phyloP scores from a whole-genome alignment of 495 filamentous ascomycete species.

The Talaromyces trachyspermus region DNA sequence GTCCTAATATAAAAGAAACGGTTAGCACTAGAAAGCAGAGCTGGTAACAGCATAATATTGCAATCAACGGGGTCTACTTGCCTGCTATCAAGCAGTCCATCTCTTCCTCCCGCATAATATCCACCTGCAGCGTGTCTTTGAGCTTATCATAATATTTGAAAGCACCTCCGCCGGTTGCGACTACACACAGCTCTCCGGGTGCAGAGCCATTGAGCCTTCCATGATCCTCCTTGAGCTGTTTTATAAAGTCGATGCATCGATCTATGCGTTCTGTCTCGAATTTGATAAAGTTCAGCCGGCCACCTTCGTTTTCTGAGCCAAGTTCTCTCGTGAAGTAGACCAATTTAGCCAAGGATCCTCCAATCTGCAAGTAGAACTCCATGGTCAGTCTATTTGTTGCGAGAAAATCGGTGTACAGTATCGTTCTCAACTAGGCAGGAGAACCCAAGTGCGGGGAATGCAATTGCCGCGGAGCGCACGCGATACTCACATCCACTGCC shows the following conservation, averaged over 20 bases:
- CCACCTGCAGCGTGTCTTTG: constrained; percentile 68
- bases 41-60: neutral
- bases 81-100: constrained; percentile 98
- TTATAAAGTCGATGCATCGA: constrained; percentile 84
- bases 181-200: constrained; percentile 66
- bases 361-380: constrained; percentile 54
- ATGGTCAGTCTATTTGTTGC: neutral
- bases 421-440: neutral
- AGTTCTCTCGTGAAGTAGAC: constrained; percentile 94
- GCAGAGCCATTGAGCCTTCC: constrained; percentile 59
- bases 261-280: constrained; percentile 94
- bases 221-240: constrained; percentile 70
- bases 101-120: constrained; percentile 89
- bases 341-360: constrained; percentile 88
- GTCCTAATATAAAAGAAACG: constrained; percentile 41
- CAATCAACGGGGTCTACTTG: no score
- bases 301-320: constrained; percentile 69
- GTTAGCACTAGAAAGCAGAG: constrained; percentile 3
- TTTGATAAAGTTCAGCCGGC: constrained; percentile 85
- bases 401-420: neutral
- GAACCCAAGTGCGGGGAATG: constrained; percentile 23
- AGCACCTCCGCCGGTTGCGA: constrained; percentile 91
- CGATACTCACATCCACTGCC: constrained; percentile 80
- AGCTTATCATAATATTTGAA: constrained; percentile 94
- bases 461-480: constrained; percentile 8